Conservation (phyloP, 257 asterid genomes). For the Linaria vulgaris region DNA sequence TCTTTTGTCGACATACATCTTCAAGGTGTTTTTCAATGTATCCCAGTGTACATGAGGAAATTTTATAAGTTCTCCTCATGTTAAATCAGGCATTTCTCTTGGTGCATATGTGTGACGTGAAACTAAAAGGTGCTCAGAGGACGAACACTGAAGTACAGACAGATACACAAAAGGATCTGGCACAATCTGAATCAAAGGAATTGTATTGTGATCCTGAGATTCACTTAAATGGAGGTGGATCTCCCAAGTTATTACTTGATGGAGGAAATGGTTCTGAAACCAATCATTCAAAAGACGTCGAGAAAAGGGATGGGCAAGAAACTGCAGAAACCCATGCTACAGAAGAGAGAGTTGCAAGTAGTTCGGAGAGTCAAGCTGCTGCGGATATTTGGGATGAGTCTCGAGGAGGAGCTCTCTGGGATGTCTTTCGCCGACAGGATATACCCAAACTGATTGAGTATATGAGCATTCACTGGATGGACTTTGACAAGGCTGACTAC, state of each 20-base stretch:
- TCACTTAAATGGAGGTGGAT: slow-evolving; percentile 31
- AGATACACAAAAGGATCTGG: slow-evolving; percentile 30
- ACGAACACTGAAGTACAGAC: slow-evolving; percentile 41
- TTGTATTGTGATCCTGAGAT: slow-evolving; percentile 33
- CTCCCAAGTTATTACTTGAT: slow-evolving; percentile 41
- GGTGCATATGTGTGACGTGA: slow-evolving; percentile 63
- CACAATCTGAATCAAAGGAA: slow-evolving; percentile 46
- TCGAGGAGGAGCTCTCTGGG: slow-evolving; percentile 85
- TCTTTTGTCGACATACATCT: neutral
- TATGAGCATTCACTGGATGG: slow-evolving; percentile 53
- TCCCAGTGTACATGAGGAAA: slow-evolving; percentile 22
- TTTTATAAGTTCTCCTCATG: slow-evolving; percentile 24
- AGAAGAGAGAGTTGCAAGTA: slow-evolving; percentile 33
- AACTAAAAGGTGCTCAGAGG: slow-evolving; percentile 42
- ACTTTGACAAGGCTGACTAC: slow-evolving; percentile 41
- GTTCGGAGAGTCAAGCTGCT: slow-evolving; percentile 37
- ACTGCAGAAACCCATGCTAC: slow-evolving; percentile 34
- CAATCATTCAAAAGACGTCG: slow-evolving; percentile 34
- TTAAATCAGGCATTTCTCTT: slow-evolving; percentile 72
- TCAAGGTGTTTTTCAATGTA: slow-evolving; percentile 12
- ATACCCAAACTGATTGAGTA: slow-evolving; percentile 69
- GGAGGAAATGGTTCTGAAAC: slow-evolving; percentile 43
- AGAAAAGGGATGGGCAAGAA: slow-evolving; percentile 36
- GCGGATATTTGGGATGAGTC: slow-evolving; percentile 31
- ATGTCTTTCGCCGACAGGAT: slow-evolving; percentile 82